Conservation (phyloP, 2,329 filamentous ascomycete species). For the Coniosporium tulheliwenetii region DNA sequence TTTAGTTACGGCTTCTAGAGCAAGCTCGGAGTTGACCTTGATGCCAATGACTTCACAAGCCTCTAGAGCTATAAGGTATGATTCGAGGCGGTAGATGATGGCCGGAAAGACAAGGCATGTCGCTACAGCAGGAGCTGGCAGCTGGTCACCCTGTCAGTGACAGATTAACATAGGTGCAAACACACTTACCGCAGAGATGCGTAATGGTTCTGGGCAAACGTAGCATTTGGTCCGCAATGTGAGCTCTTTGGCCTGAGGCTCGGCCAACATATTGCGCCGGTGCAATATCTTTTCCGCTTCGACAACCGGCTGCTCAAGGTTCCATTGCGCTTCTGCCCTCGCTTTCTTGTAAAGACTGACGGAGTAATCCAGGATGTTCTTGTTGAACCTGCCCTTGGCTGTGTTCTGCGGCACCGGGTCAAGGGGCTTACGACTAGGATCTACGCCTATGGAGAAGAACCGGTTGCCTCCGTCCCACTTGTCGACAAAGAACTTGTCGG, state of each 20-base stretch:
- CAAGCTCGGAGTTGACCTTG: conserved; percentile 48
- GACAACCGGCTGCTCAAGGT: conserved; percentile 64
- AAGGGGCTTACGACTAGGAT: conserved; percentile 40
- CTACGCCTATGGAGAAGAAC: conserved; percentile 35
- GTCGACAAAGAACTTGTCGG: conserved; percentile 39
- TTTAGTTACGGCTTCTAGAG: conserved; percentile 83
- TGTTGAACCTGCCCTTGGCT: conserved; percentile 28
- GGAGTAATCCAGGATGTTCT: conserved; percentile 70
- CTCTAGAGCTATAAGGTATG: conserved; percentile 65
- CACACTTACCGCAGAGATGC: conserved; percentile 54
- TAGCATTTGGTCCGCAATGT: conserved; percentile 40
- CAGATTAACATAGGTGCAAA: neutral
- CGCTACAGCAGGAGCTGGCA: conserved; percentile 53
- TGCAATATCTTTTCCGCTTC: conserved; percentile 58
- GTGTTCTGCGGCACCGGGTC: conserved; percentile 48
- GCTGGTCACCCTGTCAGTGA: conserved; percentile 23
- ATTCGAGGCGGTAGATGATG: conserved; percentile 71
- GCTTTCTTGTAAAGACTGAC: conserved; percentile 49
- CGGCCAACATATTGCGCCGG: conserved; percentile 72
- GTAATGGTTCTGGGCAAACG: conserved; percentile 62
- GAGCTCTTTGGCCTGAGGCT: conserved; percentile 38
- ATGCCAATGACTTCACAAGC: conserved; percentile 52
- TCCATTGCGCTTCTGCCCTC: conserved; percentile 28
- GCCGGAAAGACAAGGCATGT: conserved; percentile 68
- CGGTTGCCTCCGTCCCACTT: conserved; percentile 40